phyloP scores from a whole-genome alignment of 1,284 basidiomycete species.

The Sanghuangporus baumii region DNA sequence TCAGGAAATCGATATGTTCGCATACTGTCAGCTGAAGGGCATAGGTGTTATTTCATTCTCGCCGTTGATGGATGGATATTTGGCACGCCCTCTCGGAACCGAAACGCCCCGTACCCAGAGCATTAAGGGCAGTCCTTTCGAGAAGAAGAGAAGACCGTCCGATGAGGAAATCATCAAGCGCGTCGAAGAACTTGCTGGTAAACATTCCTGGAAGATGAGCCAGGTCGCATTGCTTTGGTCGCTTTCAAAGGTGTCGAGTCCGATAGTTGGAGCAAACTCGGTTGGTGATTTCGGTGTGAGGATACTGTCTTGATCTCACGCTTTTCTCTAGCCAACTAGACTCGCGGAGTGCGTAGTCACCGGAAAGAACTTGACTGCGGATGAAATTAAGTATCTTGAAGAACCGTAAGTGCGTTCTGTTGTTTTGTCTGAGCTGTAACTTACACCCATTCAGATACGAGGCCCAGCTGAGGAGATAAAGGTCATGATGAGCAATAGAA shows the following conservation, averaged over 20 bases:
- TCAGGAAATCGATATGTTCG: constrained; percentile 42
- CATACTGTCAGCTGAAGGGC: constrained; percentile 40
- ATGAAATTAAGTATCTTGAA: constrained; percentile 14
- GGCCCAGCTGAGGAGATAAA: too few species aligned
- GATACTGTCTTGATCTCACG: not conserved
- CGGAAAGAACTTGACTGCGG: constrained; percentile 5
- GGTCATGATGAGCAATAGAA: too few species aligned
- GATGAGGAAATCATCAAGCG: constrained; percentile 35
- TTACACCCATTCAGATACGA: too few species aligned
- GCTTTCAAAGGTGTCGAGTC: constrained; percentile 31
- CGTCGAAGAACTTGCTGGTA: constrained; percentile 36
- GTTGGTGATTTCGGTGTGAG: constrained; percentile 4
- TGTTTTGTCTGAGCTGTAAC: too few species aligned
- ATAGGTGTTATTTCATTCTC: constrained; percentile 40
- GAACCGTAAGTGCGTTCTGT: constrained; percentile 6
- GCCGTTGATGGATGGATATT: constrained; percentile 33
- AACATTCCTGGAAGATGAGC: constrained; percentile 34
- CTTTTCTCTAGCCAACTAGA: not conserved
- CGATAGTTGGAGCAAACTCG: constrained; percentile 33
- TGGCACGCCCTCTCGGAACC: constrained; percentile 33
- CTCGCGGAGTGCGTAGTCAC: constrained; percentile 1
- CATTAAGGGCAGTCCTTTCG: constrained; percentile 26
- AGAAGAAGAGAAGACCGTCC: constrained; percentile 24
- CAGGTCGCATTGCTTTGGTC: constrained; percentile 39
- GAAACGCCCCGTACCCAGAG: constrained; percentile 23